Percentiles rank a stretch among this genome's conserved stretches.
Evolutionary conservation across 192 early-diverging fungal species (phyloP).

Genomic region (Entomortierella chlamydospora): DNA sequence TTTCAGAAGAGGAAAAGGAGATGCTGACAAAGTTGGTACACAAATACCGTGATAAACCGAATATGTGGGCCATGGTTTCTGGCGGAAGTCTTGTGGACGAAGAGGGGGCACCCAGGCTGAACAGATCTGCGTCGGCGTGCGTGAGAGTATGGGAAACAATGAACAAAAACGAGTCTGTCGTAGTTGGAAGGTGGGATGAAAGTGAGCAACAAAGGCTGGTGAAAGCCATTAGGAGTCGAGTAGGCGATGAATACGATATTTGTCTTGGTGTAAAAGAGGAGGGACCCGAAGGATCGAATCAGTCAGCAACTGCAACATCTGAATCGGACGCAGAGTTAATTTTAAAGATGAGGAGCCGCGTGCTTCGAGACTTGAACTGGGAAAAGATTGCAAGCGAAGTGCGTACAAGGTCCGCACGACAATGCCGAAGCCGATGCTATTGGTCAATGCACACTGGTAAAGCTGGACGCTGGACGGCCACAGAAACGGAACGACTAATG

Average conservation of each 20-base stretch:
- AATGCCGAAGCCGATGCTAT: constrained; percentile 11
- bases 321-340: neutral
- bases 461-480: neutral
- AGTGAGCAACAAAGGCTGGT: neutral
- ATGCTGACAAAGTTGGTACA: neutral
- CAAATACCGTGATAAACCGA: neutral
- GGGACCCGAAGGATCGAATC: too few relatives aligned
- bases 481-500: neutral
- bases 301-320: too few relatives aligned
- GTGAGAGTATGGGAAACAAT: neutral
- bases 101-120: neutral
- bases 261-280: neutral
- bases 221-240: neutral
- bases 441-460: neutral
- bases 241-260: neutral
- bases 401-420: neutral
- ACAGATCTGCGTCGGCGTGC: neutral
- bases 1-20: constrained; percentile 4
- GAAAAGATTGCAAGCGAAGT: neutral
- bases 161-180: neutral
- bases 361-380: constrained; percentile 1
- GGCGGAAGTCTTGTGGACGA: neutral
- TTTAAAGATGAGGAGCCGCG: neutral
- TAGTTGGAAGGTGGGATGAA: neutral
- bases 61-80: neutral